These are phyloP conservation scores for Calocera viscosa DNA, from an alignment of 768 basidiomycete species.

Conservation along the genomic window DNA sequence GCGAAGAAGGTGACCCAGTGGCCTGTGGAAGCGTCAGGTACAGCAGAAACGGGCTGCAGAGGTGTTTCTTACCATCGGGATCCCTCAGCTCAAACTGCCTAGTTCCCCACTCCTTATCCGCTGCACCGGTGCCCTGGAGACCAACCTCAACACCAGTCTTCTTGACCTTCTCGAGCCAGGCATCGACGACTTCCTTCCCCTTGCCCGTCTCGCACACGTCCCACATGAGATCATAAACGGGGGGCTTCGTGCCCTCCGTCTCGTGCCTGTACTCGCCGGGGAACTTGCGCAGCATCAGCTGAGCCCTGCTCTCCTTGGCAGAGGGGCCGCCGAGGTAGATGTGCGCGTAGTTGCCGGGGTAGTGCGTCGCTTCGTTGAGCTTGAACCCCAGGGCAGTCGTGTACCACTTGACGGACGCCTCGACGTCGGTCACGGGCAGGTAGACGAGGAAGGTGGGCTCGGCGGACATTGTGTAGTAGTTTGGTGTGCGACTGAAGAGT, in stretches of 20 bases:
- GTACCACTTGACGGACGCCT: slow-evolving; percentile 2
- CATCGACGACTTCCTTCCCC: slow-evolving; percentile 3
- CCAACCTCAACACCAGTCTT: background rate
- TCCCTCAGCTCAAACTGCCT: slow-evolving; percentile 3
- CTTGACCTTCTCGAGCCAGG: background rate
- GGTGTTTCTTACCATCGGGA: background rate
- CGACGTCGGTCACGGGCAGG: slow-evolving; percentile 5
- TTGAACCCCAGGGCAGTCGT: slow-evolving; percentile 2
- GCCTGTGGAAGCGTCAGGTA: background rate
- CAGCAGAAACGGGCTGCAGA: too few species aligned
- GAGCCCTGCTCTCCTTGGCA: background rate
- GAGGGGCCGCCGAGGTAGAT: slow-evolving; percentile 4
- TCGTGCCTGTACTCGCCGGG: background rate
- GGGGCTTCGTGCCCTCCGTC: background rate
- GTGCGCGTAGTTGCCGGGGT: background rate
- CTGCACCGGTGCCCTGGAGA: background rate
- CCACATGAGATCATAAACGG: slow-evolving; percentile 1
- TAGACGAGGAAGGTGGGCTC: slow-evolving; percentile 6
- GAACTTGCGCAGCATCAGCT: background rate
- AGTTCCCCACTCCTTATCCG: background rate
- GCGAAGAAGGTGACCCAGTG: slow-evolving; percentile 1
- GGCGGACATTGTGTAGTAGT: background rate
- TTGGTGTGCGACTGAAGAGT: background rate
- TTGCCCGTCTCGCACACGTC: background rate
- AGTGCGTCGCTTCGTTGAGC: background rate